Conservation (phyloP, 768 basidiomycete genomes). For the Mycena albidolilacea region DNA sequence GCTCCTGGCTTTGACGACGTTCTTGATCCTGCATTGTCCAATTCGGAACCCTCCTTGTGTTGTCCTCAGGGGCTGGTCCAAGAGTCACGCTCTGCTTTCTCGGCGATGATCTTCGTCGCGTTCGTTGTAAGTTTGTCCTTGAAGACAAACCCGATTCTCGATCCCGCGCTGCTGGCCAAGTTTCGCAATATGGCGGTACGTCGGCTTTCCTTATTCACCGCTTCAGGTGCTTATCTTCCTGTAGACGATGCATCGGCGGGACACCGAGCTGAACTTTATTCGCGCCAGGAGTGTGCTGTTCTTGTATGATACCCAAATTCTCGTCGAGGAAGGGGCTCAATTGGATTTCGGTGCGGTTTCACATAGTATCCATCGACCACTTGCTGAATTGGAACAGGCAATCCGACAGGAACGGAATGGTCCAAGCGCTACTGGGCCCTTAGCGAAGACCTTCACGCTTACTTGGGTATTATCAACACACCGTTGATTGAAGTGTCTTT, state of each 20-base stretch:
- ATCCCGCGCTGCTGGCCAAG: neutral
- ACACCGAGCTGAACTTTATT: conserved; percentile 29
- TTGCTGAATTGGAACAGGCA: neutral
- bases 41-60: neutral
- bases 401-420: neutral
- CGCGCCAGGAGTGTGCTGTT: conserved; percentile 23
- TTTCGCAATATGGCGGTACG: conserved; percentile 26
- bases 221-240: neutral
- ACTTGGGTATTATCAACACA: conserved; percentile 16
- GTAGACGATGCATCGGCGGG: neutral
- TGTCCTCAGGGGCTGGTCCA: neutral
- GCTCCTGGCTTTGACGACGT: neutral
- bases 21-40: neutral
- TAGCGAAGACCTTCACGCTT: conserved; percentile 16
- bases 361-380: no score
- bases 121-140: neutral
- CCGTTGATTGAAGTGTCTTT: conserved; percentile 11
- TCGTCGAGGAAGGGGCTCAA: conserved; percentile 14
- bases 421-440: conserved; percentile 22
- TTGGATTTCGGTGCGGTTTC: neutral
- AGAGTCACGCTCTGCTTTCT: conserved; percentile 6
- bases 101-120: conserved; percentile 13
- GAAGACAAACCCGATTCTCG: neutral
- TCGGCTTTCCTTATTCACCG: neutral
- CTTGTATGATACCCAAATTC: conserved; percentile 13